These are phyloP conservation scores for Fragaria iinumae DNA, from an alignment of 306 rosid genomes.

Conservation along the genomic window DNA sequence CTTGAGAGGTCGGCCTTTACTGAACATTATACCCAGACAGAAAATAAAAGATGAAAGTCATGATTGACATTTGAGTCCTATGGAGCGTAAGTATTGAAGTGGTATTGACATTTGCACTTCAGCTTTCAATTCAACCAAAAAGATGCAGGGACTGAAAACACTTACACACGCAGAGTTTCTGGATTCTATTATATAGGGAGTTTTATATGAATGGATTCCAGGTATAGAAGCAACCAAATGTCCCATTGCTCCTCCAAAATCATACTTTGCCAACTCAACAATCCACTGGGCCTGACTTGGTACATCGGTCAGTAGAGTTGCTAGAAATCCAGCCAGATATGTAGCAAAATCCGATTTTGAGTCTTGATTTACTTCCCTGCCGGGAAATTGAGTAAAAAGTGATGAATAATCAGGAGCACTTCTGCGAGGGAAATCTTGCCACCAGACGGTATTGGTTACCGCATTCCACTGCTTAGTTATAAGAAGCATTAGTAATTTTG, in stretches of 20 bases:
- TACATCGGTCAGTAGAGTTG: constrained; percentile 63
- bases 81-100: neutral
- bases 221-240: constrained; percentile 76
- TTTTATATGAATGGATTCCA: constrained; percentile 59
- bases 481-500: constrained; percentile 18
- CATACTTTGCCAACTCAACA: constrained; percentile 62
- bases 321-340: constrained; percentile 83
- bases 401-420: constrained; percentile 46
- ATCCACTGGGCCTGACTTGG: constrained; percentile 77
- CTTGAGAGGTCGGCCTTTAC: neutral
- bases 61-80: constrained; percentile 11
- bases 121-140: constrained; percentile 11
- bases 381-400: constrained; percentile 49
- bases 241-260: constrained; percentile 66
- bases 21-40: neutral
- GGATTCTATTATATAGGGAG: constrained; percentile 37
- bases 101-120: constrained; percentile 9
- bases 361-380: constrained; percentile 30
- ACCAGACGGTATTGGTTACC: constrained; percentile 84
- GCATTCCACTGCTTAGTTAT: constrained; percentile 54
- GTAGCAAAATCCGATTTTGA: constrained; percentile 64
- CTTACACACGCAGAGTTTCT: constrained; percentile 37
- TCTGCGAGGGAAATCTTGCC: constrained; percentile 79
- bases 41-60: neutral
- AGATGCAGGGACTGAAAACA: constrained; percentile 13